phyloP scores from a whole-genome alignment of 108 stramenopile genomes.

The Nitzschia putrida region DNA sequence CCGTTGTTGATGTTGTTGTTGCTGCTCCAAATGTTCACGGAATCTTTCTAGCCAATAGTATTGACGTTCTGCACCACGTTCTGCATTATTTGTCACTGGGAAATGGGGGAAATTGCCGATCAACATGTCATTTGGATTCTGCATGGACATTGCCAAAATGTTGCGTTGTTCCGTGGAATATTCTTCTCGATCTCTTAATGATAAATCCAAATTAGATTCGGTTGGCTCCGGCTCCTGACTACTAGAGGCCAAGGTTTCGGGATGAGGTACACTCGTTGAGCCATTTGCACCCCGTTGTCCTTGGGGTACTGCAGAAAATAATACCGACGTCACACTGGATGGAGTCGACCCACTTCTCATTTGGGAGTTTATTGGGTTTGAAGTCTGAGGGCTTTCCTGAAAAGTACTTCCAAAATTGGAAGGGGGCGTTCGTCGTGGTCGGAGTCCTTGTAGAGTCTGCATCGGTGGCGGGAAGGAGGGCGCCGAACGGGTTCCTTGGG shows the following conservation, averaged over 20 bases:
- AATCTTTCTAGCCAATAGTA: conserved; percentile 38
- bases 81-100: neutral
- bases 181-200: neutral
- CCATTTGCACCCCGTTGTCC: neutral
- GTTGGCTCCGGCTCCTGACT: neutral
- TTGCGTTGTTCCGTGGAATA: conserved; percentile 12
- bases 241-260: neutral
- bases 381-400: neutral
- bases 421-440: conserved; percentile 2
- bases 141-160: conserved; percentile 12
- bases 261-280: neutral
- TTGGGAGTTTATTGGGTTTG: neutral
- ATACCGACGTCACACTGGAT: neutral
- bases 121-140: neutral
- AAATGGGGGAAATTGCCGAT: neutral
- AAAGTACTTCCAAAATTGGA: neutral
- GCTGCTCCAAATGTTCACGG: conserved; percentile 28
- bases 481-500: neutral
- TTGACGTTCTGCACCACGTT: conserved; percentile 18
- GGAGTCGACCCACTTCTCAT: neutral
- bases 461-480: neutral
- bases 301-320: neutral
- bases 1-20: conserved; percentile 13
- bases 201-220: neutral
- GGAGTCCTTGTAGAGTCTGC: neutral